These are phyloP conservation scores for Phylloporus gajari DNA, from an alignment of 1,284 basidiomycete species.

Conservation along the genomic window DNA sequence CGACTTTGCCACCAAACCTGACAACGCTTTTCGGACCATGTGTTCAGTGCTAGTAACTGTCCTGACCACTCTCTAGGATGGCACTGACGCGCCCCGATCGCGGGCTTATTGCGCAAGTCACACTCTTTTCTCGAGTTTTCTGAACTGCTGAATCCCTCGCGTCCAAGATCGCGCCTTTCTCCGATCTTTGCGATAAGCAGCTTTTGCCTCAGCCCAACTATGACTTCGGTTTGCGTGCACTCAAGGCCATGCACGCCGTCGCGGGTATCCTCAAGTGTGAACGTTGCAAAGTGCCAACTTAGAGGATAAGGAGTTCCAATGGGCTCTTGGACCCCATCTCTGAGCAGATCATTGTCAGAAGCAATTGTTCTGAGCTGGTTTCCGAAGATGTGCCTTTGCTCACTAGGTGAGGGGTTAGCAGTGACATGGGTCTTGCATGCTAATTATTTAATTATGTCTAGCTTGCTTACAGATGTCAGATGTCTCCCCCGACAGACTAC, in stretches of 20 bases:
- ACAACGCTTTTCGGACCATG: constrained; percentile 94
- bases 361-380: constrained; percentile 97
- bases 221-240: constrained; percentile 97
- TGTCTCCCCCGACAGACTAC: constrained; percentile 97
- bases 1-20: constrained; percentile 95
- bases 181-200: constrained; percentile 97
- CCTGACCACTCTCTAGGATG: constrained; percentile 69
- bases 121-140: constrained; percentile 99
- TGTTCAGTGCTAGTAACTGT: constrained; percentile 42
- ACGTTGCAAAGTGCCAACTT: constrained; percentile 67
- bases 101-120: constrained; percentile 98
- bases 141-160: constrained; percentile 95
- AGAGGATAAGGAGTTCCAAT: constrained; percentile 56
- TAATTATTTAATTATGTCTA: constrained; percentile 45
- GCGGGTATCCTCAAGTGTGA: constrained; percentile 99
- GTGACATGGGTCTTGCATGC: not conserved
- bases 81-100: constrained; percentile 99
- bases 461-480: constrained; percentile 89
- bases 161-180: constrained; percentile 98
- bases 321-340: constrained; percentile 77
- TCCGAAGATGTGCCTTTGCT: constrained; percentile 96
- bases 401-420: constrained; percentile 74
- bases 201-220: constrained; percentile 98
- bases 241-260: constrained; percentile 96
- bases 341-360: constrained; percentile 96